Conservation (phyloP, 2,329 filamentous ascomycete species). For the Calonectria henricotiae region DNA sequence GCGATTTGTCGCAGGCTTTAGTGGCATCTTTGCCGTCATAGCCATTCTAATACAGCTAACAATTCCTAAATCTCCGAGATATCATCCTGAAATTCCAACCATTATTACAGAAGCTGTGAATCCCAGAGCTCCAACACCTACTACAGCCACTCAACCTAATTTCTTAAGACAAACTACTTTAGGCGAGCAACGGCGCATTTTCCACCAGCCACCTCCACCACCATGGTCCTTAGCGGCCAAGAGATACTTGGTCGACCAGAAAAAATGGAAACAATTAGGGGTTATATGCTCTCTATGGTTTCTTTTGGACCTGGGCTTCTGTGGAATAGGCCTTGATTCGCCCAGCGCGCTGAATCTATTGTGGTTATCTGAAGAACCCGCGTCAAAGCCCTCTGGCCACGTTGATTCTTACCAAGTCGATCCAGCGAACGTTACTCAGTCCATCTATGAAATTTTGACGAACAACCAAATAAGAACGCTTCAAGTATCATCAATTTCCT, state of each 20-base stretch:
- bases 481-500: slow-evolving; percentile 22
- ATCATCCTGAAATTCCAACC: slow-evolving; percentile 42
- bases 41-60: slow-evolving; percentile 54
- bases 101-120: slow-evolving; percentile 23
- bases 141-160: not conserved
- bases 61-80: slow-evolving; percentile 68
- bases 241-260: slow-evolving; percentile 24
- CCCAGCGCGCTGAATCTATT: slow-evolving; percentile 47
- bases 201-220: not conserved
- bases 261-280: slow-evolving; percentile 46
- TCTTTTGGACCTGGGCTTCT: slow-evolving; percentile 65
- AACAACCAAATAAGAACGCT: slow-evolving; percentile 16
- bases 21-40: slow-evolving; percentile 63
- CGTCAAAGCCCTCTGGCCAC: not conserved
- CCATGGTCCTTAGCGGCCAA: not conserved
- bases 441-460: slow-evolving; percentile 12
- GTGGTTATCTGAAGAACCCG: slow-evolving; percentile 39
- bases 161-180: not conserved
- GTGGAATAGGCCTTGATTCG: slow-evolving; percentile 63
- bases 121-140: slow-evolving; percentile 2
- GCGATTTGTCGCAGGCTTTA: slow-evolving; percentile 67
- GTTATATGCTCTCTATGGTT: slow-evolving; percentile 63
- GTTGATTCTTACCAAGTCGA: not conserved
- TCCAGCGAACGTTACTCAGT: not conserved
- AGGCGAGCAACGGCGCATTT: not conserved